A percentile compares a stretch with the other conserved stretches of the same genome.
These are phyloP conservation scores for Annulohypoxylon maeteangense DNA, from an alignment of 495 filamentous ascomycete species.

Conservation along the genomic window DNA sequence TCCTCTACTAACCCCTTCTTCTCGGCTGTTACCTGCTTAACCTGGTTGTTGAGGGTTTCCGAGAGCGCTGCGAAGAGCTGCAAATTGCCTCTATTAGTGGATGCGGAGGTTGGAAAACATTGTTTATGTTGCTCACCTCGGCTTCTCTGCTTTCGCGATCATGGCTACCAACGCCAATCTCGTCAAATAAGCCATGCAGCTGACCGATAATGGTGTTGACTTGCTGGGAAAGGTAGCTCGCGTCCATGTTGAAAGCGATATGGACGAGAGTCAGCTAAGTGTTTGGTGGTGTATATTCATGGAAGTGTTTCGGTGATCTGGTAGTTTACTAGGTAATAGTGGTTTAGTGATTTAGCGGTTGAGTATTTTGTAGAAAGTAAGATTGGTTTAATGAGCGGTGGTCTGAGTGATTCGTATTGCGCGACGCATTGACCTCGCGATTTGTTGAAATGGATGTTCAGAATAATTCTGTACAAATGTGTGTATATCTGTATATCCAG, in stretches of 20 bases:
- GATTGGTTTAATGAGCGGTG: constrained; percentile 1
- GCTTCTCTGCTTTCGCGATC: constrained; percentile 88
- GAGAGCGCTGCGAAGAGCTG: constrained; percentile 90
- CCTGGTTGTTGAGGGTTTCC: constrained; percentile 85
- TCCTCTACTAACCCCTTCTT: constrained; percentile 88
- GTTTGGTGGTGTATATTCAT: constrained; percentile 17
- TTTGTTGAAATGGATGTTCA: constrained; percentile 14
- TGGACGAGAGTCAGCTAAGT: constrained; percentile 12
- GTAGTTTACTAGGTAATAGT: no score
- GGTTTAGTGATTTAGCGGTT: not conserved
- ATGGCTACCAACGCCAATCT: constrained; percentile 90
- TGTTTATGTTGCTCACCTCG: constrained; percentile 67
- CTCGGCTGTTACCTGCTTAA: constrained; percentile 81
- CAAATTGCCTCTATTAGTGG: constrained; percentile 44
- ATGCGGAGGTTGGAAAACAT: not conserved
- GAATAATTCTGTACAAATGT: constrained; percentile 7
- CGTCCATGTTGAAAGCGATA: constrained; percentile 73
- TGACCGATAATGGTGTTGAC: constrained; percentile 90
- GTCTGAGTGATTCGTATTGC: constrained; percentile 17
- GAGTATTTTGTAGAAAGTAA: not conserved
- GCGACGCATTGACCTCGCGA: constrained; percentile 29
- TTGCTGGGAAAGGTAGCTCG: constrained; percentile 90
- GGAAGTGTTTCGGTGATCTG: constrained; percentile 8
- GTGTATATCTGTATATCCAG: not conserved
- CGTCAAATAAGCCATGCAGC: constrained; percentile 93